A percentile compares a stretch with the other conserved stretches of the same genome.
These are phyloP conservation scores for Teratosphaeria viscida DNA, from an alignment of 2,329 filamentous ascomycete species.

Conservation along the genomic window DNA sequence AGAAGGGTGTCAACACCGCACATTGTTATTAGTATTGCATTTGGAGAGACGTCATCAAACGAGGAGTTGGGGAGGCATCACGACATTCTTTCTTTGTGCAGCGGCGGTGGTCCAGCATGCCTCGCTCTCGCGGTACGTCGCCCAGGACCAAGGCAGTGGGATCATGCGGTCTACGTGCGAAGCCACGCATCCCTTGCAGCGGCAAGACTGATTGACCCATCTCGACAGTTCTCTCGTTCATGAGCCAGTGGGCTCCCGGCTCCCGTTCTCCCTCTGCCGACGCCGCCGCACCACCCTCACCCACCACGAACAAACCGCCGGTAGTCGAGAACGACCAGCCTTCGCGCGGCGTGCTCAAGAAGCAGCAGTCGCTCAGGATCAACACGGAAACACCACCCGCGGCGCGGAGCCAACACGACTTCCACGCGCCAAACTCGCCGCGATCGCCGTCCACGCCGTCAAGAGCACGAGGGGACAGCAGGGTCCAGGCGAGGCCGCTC, in stretches of 20 bases:
- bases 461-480: conserved; percentile 36
- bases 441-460: conserved; percentile 24
- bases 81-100: not conserved
- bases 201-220: conserved; percentile 6
- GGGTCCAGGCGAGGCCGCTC: conserved; percentile 56
- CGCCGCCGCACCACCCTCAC: conserved; percentile 1
- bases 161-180: not conserved
- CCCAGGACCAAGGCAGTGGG: not conserved
- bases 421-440: conserved; percentile 29
- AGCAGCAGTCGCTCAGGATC: conserved; percentile 12
- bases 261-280: conserved; percentile 28
- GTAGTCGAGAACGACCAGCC: not conserved
- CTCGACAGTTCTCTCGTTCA: conserved; percentile 71
- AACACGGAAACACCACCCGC: conserved; percentile 16
- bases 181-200: not conserved
- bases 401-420: conserved; percentile 9
- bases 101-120: conserved; percentile 18
- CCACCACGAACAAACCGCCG: conserved; percentile 7
- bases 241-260: conserved; percentile 60
- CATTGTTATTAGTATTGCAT: no score
- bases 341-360: not conserved
- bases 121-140: conserved; percentile 26
- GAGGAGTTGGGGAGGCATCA: not conserved
- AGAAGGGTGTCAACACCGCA: not conserved
- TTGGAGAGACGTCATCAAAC: not conserved